These are phyloP conservation scores for Schizonepeta tenuifolia DNA, from an alignment of 257 asterid species.

Conservation along the genomic window DNA sequence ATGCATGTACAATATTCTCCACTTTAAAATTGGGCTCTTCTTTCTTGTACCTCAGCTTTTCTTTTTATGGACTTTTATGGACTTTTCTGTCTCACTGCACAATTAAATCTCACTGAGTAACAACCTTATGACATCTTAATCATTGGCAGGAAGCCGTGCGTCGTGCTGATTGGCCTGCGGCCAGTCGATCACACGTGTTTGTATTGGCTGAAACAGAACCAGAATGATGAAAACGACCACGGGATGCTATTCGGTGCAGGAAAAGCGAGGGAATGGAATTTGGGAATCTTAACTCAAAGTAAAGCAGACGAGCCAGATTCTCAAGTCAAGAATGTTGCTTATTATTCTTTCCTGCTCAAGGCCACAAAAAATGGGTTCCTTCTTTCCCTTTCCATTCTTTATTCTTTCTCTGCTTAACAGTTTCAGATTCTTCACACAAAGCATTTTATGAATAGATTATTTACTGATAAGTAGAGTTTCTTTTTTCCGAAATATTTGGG, in stretches of 20 bases:
- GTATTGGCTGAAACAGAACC: constrained; percentile 31
- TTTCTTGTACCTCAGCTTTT: constrained; percentile 44
- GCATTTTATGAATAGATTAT: constrained; percentile 25
- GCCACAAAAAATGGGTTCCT: constrained; percentile 78
- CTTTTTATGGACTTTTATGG: constrained; percentile 26
- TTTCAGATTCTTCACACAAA: constrained; percentile 44
- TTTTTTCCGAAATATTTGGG: constrained; percentile 9
- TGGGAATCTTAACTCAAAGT: constrained; percentile 66
- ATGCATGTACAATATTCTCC: constrained; percentile 30
- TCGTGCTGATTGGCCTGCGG: constrained; percentile 30
- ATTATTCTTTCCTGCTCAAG: constrained; percentile 58
- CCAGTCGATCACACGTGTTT: constrained; percentile 34
- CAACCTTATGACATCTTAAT: constrained; percentile 36
- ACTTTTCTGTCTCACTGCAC: constrained; percentile 20
- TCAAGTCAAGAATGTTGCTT: constrained; percentile 73
- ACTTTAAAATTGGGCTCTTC: constrained; percentile 34
- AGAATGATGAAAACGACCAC: constrained; percentile 47
- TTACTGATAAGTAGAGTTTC: constrained; percentile 33
- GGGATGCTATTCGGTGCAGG: constrained; percentile 55
- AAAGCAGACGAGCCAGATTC: constrained; percentile 60
- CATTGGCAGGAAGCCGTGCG: constrained; percentile 41
- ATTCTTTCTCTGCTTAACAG: constrained; percentile 42
- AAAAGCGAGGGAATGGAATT: constrained; percentile 53
- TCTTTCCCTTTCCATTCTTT: constrained; percentile 39
- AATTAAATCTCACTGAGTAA: constrained; percentile 22